phyloP scores from a whole-genome alignment of 768 basidiomycete genomes.

The Mycena maculata region DNA sequence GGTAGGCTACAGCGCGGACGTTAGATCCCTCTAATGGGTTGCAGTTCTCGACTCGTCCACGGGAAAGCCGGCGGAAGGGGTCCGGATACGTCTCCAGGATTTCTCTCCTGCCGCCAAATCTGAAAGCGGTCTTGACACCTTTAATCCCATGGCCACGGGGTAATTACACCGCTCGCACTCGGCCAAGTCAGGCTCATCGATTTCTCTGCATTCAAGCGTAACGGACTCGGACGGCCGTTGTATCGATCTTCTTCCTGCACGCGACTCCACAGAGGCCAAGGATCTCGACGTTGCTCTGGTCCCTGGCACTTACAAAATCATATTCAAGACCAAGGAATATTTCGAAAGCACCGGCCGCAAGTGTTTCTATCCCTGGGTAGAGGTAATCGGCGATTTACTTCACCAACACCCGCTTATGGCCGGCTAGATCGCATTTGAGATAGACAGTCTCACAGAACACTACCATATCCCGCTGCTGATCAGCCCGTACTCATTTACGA shows the following conservation, averaged over 20 bases:
- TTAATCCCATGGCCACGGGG: conserved; percentile 71
- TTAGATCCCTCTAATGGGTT: neutral
- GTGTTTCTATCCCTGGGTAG: conserved; percentile 92
- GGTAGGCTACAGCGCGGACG: conserved; percentile 55
- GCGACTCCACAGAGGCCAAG: conserved; percentile 56
- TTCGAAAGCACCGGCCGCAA: conserved; percentile 71
- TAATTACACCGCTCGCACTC: conserved; percentile 46
- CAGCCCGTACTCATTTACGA: conserved; percentile 92
- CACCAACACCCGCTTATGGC: neutral
- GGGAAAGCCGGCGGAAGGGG: conserved; percentile 82
- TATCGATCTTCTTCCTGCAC: conserved; percentile 73
- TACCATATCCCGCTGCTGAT: conserved; percentile 93
- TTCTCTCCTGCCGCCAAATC: conserved; percentile 34
- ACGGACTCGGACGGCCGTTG: conserved; percentile 91
- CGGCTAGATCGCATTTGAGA: conserved; percentile 79
- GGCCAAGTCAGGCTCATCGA: neutral
- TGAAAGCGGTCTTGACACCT: conserved; percentile 54
- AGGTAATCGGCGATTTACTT: conserved; percentile 59
- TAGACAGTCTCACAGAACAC: conserved; percentile 80
- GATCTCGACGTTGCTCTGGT: conserved; percentile 58
- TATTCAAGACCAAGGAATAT: conserved; percentile 82
- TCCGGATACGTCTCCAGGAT: conserved; percentile 72
- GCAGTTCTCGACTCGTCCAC: conserved; percentile 88
- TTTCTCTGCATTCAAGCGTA: conserved; percentile 52
- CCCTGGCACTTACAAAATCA: conserved; percentile 83